Conservation (phyloP, 352 stramenopile species). For the Aphanomyces invadans region DNA sequence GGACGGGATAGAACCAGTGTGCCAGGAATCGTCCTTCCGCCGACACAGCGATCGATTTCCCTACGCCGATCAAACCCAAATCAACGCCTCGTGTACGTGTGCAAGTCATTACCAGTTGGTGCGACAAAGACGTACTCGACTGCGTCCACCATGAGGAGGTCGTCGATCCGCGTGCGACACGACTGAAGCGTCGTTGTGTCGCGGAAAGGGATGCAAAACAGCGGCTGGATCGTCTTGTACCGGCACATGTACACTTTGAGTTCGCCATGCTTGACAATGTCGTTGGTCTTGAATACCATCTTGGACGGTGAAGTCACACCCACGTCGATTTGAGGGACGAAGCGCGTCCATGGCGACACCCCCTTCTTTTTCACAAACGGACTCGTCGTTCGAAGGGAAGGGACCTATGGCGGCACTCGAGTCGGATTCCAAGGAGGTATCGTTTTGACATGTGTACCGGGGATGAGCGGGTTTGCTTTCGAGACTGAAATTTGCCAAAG, state of each 20-base stretch:
- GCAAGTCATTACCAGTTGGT: not conserved
- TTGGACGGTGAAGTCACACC: slow-evolving; percentile 10
- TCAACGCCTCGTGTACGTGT: not conserved
- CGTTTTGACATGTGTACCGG: too few species aligned
- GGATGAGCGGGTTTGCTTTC: too few species aligned
- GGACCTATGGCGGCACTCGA: too few species aligned
- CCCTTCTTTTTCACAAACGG: not conserved
- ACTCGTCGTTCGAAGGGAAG: not conserved
- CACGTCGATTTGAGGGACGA: not conserved
- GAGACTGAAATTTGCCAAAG: not conserved
- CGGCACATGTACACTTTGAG: slow-evolving; percentile 24
- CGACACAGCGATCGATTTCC: slow-evolving; percentile 6
- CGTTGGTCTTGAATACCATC: slow-evolving; percentile 19
- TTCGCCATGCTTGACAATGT: slow-evolving; percentile 22
- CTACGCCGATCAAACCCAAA: not conserved
- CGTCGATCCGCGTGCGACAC: slow-evolving; percentile 15
- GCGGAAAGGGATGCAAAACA: slow-evolving; percentile 23
- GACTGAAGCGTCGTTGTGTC: slow-evolving; percentile 1
- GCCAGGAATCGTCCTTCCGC: slow-evolving; percentile 9
- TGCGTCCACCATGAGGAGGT: slow-evolving; percentile 17
- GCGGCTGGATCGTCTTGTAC: slow-evolving; percentile 22
- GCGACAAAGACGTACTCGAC: slow-evolving; percentile 20
- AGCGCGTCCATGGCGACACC: not conserved
- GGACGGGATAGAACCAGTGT: slow-evolving; percentile 18
- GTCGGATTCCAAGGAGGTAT: too few species aligned